Conservation (phyloP, 768 basidiomycete species). For the Hericium erinaceus region DNA sequence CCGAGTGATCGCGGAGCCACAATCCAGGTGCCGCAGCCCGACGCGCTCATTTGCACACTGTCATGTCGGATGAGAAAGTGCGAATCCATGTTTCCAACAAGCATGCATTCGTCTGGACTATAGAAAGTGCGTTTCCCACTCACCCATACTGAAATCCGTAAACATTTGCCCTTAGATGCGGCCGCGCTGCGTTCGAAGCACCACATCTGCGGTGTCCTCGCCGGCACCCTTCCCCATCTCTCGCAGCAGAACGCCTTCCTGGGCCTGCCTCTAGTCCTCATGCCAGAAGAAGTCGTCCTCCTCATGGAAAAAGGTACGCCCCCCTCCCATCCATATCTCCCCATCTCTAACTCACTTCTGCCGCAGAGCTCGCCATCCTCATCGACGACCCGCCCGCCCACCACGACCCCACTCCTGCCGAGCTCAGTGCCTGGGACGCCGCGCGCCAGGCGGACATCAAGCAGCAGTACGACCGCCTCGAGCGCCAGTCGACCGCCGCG, state of each 20-base stretch:
- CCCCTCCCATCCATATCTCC: not conserved
- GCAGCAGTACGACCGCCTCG: constrained; percentile 41
- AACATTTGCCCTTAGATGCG: constrained; percentile 47
- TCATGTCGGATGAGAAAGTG: not conserved
- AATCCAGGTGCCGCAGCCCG: too few relatives aligned
- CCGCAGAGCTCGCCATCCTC: constrained; percentile 63
- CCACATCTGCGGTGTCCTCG: constrained; percentile 74
- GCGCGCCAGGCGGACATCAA: constrained; percentile 36
- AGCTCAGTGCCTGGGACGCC: constrained; percentile 45
- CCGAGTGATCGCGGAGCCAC: too few relatives aligned
- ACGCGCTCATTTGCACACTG: too few relatives aligned
- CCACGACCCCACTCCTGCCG: constrained; percentile 33
- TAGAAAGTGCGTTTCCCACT: constrained; percentile 48
- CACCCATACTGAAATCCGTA: not conserved
- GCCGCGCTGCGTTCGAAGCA: constrained; percentile 71
- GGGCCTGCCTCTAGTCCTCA: constrained; percentile 79
- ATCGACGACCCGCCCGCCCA: constrained; percentile 63
- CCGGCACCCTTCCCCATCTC: constrained; percentile 88
- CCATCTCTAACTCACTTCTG: constrained; percentile 3
- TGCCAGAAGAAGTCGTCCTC: constrained; percentile 88
- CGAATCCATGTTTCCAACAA: constrained; percentile 51
- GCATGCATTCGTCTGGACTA: constrained; percentile 82
- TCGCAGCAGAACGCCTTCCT: constrained; percentile 96
- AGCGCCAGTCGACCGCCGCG: constrained; percentile 38
- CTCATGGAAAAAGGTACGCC: constrained; percentile 71